Base-by-base conservation (phyloP, 2,329 filamentous ascomycete genomes). In the Cephalotrichum gorgonifer region DNA sequence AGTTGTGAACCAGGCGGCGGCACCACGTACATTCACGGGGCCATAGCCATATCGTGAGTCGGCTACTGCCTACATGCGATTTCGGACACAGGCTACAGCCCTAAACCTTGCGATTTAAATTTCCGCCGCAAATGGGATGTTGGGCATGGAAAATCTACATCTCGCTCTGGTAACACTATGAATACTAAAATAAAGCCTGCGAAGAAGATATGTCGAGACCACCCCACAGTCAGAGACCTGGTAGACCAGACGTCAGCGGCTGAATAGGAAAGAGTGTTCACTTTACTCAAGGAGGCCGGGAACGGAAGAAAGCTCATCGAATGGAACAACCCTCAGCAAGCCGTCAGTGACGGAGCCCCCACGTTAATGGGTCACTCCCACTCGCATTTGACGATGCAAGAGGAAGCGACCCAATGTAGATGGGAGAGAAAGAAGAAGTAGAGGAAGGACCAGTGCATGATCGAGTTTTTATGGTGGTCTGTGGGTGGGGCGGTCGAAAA, bases 221-320 rank as follows among this genome's bases (percentile, higher is more conserved):
- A 70, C 69, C 72, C 71, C 72, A 75, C 72, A 72, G 72, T 68
- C 69, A 66, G 63, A 63, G 64, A 68, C 71, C 70, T 65, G 51
- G 55, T 53, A 64, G 55, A 57, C 56, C 56, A 56, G 63, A 56
- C 58, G 63, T 63, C 62, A 61, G 58, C 57, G 69, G 65, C 72
- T 72, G 68, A 61, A 68, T 56, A 65, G 65, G 62, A 69, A n/a
- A 72, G 71, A 70, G 69, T 63, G 61, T 60, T 69, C 65, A 67
- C 69, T 57, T 58, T 65, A 53, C 57, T 75, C 52, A 70, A 56
- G 71, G 70, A 63, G 72, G 72, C 72, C 70, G 72, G 72, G 72
- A 75, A 75, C 72, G 72, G 72, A 73, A 68, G 71, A 65, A 72
- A 65, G 73, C 68, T 67, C 69, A 75, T 68, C 59, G 68, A 57